phyloP scores from a whole-genome alignment of 202 grass and related monocot species.

The Dendrocalamus latiflorus region DNA sequence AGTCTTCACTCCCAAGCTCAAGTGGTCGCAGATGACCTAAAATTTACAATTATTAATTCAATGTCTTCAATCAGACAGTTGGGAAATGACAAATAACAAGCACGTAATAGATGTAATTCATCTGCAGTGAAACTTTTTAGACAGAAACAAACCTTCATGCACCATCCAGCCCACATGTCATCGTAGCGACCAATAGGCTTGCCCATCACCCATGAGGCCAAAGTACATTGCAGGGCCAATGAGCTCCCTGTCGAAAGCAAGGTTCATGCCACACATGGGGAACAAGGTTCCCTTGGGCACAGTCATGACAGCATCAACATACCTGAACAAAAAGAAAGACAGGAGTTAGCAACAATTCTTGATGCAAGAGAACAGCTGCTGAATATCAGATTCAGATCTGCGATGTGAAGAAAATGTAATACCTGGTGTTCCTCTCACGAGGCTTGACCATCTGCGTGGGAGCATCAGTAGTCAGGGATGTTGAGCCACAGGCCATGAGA shows the following conservation, averaged over 20 bases:
- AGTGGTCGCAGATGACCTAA: slow-evolving; percentile 78
- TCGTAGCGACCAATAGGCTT: slow-evolving; percentile 97
- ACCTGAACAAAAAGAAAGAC: slow-evolving; percentile 30
- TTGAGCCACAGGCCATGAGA: slow-evolving; percentile 88
- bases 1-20: slow-evolving; percentile 72
- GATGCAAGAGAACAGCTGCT: background rate
- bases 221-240: slow-evolving; percentile 97
- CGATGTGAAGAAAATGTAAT: background rate
- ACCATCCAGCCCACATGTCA: slow-evolving; percentile 98
- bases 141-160: slow-evolving; percentile 55
- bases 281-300: slow-evolving; percentile 88
- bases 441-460: slow-evolving; percentile 86
- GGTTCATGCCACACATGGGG: slow-evolving; percentile 98
- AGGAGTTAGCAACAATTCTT: background rate
- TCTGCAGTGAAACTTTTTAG: background rate
- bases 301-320: slow-evolving; percentile 92
- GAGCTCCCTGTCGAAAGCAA: slow-evolving; percentile 65
- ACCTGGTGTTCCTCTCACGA: slow-evolving; percentile 79
- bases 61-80: background rate
- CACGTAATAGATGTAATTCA: background rate
- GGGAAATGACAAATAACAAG: background rate
- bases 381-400: background rate
- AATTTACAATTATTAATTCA: background rate
- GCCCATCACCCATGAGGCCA: slow-evolving; percentile 95
- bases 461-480: slow-evolving; percentile 90